phyloP scores from a whole-genome alignment of 1,284 basidiomycete species.

The Psilocybe mexicana region DNA sequence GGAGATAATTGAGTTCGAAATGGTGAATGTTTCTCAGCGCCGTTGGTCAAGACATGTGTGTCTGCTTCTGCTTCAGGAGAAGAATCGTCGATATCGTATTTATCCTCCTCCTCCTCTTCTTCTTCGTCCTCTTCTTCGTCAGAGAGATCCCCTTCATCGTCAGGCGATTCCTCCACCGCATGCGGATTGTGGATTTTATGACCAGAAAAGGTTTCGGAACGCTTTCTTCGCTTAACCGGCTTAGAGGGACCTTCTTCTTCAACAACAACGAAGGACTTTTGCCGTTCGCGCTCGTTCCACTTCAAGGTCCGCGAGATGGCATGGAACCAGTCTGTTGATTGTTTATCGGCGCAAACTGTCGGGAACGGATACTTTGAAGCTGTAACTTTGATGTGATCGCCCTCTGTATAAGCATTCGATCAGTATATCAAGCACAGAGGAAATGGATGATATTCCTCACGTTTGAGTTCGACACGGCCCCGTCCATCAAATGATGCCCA shows the following conservation, averaged over 20 bases:
- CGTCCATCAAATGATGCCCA: slow-evolving; percentile 99
- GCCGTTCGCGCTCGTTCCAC: slow-evolving; percentile 97
- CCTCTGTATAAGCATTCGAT: slow-evolving; percentile 59
- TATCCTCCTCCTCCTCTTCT: slow-evolving; percentile 68
- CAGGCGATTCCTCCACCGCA: slow-evolving; percentile 35
- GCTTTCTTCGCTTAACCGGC: slow-evolving; percentile 35
- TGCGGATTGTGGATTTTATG: slow-evolving; percentile 18
- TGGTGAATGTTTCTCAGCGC: slow-evolving; percentile 21
- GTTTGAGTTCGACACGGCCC: slow-evolving; percentile 93
- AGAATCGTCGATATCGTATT: slow-evolving; percentile 90
- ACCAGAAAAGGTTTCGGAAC: slow-evolving; percentile 23
- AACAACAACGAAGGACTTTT: slow-evolving; percentile 97
- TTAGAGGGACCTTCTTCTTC: slow-evolving; percentile 69
- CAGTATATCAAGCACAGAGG: not conserved
- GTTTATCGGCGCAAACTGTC: slow-evolving; percentile 96
- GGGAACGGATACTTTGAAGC: slow-evolving; percentile 99
- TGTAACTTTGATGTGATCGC: slow-evolving; percentile 98
- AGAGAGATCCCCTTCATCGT: slow-evolving; percentile 46
- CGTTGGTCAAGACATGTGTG: slow-evolving; percentile 20
- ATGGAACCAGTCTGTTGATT: slow-evolving; percentile 98
- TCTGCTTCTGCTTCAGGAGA: slow-evolving; percentile 56
- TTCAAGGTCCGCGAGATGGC: slow-evolving; percentile 94
- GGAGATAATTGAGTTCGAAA: slow-evolving; percentile 10
- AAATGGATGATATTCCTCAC: slow-evolving; percentile 50
- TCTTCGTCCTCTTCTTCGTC: slow-evolving; percentile 44